Percentiles rank a stretch among this genome's conserved stretches.
These are phyloP conservation scores for Porcisia hertigi DNA, from an alignment of 208 protist genomes.

Conservation along the genomic window DNA sequence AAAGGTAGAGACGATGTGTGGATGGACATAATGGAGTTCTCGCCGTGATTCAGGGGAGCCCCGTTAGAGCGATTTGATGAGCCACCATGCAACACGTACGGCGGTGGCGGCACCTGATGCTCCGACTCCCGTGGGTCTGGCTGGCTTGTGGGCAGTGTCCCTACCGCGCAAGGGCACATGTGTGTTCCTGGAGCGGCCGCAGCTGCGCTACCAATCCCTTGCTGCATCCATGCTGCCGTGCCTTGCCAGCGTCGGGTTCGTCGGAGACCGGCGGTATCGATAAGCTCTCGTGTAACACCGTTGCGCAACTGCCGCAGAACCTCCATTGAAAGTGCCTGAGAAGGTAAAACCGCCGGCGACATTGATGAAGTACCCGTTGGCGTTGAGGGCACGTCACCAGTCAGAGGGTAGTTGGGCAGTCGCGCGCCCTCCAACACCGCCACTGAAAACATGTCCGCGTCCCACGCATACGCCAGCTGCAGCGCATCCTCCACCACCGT, in stretches of 20 bases:
- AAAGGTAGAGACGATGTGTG: not conserved
- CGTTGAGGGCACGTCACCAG: not conserved
- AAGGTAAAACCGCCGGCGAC: slow-evolving; percentile 18
- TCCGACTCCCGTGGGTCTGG: slow-evolving; percentile 14
- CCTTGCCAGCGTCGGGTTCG: slow-evolving; percentile 41
- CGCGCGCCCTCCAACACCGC: slow-evolving; percentile 44
- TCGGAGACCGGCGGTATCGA: slow-evolving; percentile 37
- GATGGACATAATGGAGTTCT: not conserved
- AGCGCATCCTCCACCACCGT: slow-evolving; percentile 66
- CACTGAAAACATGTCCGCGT: slow-evolving; percentile 80
- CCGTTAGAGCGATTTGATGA: not conserved
- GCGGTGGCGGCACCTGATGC: not conserved
- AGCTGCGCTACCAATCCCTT: slow-evolving; percentile 18
- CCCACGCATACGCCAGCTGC: slow-evolving; percentile 66
- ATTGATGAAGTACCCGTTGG: slow-evolving; percentile 3
- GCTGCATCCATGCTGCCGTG: slow-evolving; percentile 43
- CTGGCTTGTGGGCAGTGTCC: slow-evolving; percentile 32
- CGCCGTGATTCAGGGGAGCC: not conserved
- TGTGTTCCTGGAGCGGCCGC: slow-evolving; percentile 15
- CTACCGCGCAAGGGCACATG: slow-evolving; percentile 34
- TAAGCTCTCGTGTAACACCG: slow-evolving; percentile 46
- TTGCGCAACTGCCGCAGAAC: slow-evolving; percentile 63
- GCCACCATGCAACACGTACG: not conserved
- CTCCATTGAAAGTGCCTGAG: slow-evolving; percentile 43
- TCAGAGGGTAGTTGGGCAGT: not conserved